phyloP scores from a whole-genome alignment of 768 basidiomycete genomes.

The Boletellus sp. region DNA sequence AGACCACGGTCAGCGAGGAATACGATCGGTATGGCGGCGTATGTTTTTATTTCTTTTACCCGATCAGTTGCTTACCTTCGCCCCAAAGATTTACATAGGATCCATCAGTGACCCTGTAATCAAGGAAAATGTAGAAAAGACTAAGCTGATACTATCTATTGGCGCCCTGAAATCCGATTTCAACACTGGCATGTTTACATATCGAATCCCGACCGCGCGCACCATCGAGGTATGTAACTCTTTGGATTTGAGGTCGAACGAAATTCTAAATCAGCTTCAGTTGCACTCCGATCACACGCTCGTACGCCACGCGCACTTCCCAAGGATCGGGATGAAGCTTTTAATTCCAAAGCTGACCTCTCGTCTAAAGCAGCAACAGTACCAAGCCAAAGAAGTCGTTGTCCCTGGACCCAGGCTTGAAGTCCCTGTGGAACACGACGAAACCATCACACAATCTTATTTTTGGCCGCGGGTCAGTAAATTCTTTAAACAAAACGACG shows the following conservation, averaged over 20 bases:
- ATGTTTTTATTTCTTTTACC: conserved; percentile 26
- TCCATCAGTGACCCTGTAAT: conserved; percentile 61
- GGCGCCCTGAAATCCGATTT: conserved; percentile 73
- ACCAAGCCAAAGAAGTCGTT: conserved; percentile 37
- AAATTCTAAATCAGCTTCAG: conserved; percentile 33
- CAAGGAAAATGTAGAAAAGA: conserved; percentile 67
- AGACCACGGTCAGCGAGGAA: conserved; percentile 68
- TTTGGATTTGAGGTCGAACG: neutral
- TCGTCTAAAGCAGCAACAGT: conserved; percentile 42
- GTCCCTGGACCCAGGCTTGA: conserved; percentile 43
- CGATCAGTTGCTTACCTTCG: neutral
- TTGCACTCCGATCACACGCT: conserved; percentile 72
- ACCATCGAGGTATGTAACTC: conserved; percentile 55
- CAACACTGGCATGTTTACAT: conserved; percentile 87
- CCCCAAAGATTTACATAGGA: conserved; percentile 70
- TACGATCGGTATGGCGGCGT: conserved; percentile 78
- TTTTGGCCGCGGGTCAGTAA: conserved; percentile 77
- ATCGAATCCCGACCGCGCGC: conserved; percentile 54
- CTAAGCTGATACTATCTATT: conserved; percentile 73
- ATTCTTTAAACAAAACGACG: conserved; percentile 70
- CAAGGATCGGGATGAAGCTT: conserved; percentile 69
- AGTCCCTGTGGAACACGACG: conserved; percentile 48
- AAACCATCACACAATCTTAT: conserved; percentile 69
- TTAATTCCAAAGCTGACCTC: conserved; percentile 70
- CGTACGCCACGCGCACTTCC: conserved; percentile 61